A percentile compares a stretch with the other conserved stretches of the same genome.
These are phyloP conservation scores for Monascus ruber DNA, from an alignment of 2,329 filamentous ascomycete species.

Conservation along the genomic window DNA sequence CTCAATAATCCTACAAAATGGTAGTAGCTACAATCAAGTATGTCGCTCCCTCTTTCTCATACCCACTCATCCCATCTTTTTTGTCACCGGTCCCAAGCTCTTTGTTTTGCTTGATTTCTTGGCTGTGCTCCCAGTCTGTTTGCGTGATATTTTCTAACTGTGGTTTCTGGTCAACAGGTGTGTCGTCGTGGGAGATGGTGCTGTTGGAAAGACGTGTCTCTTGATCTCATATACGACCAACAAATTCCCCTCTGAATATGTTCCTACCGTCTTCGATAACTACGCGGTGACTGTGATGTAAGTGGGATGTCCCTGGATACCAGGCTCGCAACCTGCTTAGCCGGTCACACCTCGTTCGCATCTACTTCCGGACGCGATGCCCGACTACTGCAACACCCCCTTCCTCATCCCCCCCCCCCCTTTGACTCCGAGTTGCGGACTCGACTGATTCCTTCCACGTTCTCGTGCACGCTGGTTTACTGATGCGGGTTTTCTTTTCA, in stretches of 20 bases:
- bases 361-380: background rate
- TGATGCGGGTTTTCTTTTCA: background rate
- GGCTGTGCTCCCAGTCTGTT: background rate
- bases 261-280: conserved; percentile 98
- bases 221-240: conserved; percentile 99
- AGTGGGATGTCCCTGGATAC: conserved; percentile 34
- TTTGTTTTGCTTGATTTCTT: conserved; percentile 1
- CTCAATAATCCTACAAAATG: background rate
- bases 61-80: conserved; percentile 4
- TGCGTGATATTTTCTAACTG: background rate
- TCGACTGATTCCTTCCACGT: background rate
- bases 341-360: conserved; percentile 4
- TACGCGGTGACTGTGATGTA: conserved; percentile 99
- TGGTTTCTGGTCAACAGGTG: conserved; percentile 49
- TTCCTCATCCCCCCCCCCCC: too few species aligned
- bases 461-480: conserved; percentile 1
- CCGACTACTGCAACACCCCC: too few species aligned
- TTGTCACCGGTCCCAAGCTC: conserved; percentile 5
- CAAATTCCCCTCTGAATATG: conserved; percentile 99
- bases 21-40: conserved; percentile 9
- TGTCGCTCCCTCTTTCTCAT: conserved; percentile 3
- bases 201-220: conserved; percentile 96
- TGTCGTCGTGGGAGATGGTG: conserved; percentile 98
- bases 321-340: conserved; percentile 1
- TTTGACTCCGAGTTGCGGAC: too few species aligned